Base-by-base conservation (phyloP, 768 basidiomycete species). In the Melanogaster broomeanus region DNA sequence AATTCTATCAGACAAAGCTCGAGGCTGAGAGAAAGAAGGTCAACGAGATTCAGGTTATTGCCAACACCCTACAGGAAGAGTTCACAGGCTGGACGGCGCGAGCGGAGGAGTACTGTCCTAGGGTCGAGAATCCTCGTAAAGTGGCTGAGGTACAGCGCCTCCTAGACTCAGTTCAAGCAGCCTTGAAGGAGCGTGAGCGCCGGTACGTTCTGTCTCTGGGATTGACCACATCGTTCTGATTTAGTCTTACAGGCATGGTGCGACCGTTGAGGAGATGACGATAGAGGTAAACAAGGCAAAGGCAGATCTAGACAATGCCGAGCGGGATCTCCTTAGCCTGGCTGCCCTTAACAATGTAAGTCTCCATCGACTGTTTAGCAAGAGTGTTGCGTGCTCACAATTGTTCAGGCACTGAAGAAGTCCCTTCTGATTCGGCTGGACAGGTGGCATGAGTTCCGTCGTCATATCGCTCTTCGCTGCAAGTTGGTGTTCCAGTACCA, bases 361-460 rank as follows among this genome's bases (percentile, higher is more conserved):
- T 55, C n/a, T 13, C 24, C 22, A n/a, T 45, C 49, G 13, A 25
- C 40, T 35, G 12, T 18, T 35, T 28, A 6, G 4, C 22, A 34
- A 6, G n/a, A 37, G 12, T 48, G 34, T 35, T 38, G 16, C 5
- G 27, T 31, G 24, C 60, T 66, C 28, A 59, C 39, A 18, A 37
- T 48, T 24, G 7, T 60, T 2, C 49, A 95, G 92, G 78, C 81
- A 22, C 76, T 96, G 42, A 81, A 77, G 57, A 65, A 76, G 6
- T 88, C 93, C 0, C 76, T 94, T 34, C 68, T 79, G 19, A 63
- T 74, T 13, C 90, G 95, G 19, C 69, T 87, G 48, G 67, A 73
- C 16, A 82, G 82, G 60, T 98, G 96, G 95, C 81, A 89, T 49
- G 84, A 90, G 49, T 95, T 95, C 76, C 83, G 95, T 45, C 79